Percentiles rank a stretch among this genome's conserved stretches.
Conservation (phyloP, 176 grass and related monocot genomes). For the Chloris gayana region DNA sequence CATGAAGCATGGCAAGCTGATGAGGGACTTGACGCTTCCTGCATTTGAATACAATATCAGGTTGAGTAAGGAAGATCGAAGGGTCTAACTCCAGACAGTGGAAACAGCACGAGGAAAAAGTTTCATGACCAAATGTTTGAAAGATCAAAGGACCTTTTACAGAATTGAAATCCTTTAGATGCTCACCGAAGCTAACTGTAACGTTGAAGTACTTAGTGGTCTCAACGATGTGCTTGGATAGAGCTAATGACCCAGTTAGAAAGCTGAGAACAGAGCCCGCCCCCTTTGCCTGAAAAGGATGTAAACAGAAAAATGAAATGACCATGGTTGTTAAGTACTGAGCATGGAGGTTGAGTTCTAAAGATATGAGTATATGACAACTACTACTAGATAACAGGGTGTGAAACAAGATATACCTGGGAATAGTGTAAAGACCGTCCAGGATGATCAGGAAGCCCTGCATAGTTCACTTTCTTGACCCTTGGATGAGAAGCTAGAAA, state of each 20-base stretch:
- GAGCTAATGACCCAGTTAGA: conserved; percentile 75
- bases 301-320: not conserved
- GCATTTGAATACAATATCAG: conserved; percentile 8
- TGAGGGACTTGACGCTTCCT: conserved; percentile 96
- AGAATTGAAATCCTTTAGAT: not conserved
- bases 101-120: not conserved
- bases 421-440: conserved; percentile 83
- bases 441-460: conserved; percentile 80
- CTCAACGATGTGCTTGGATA: conserved; percentile 87
- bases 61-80: not conserved
- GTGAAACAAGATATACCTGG: conserved; percentile 48
- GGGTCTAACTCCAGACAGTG: not conserved
- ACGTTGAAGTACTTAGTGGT: conserved; percentile 82
- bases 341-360: not conserved
- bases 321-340: not conserved
- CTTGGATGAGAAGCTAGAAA: conserved; percentile 86
- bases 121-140: not conserved
- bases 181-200: conserved; percentile 94
- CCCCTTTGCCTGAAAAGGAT: conserved; percentile 69
- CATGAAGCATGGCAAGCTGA: conserved; percentile 99
- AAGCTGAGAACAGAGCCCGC: conserved; percentile 94
- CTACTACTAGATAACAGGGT: not conserved
- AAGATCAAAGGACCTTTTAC: not conserved
- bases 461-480: conserved; percentile 89
- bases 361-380: not conserved